Evolutionary conservation across 352 stramenopile species (phyloP).

Genomic region (Globisporangium spinosum): DNA sequence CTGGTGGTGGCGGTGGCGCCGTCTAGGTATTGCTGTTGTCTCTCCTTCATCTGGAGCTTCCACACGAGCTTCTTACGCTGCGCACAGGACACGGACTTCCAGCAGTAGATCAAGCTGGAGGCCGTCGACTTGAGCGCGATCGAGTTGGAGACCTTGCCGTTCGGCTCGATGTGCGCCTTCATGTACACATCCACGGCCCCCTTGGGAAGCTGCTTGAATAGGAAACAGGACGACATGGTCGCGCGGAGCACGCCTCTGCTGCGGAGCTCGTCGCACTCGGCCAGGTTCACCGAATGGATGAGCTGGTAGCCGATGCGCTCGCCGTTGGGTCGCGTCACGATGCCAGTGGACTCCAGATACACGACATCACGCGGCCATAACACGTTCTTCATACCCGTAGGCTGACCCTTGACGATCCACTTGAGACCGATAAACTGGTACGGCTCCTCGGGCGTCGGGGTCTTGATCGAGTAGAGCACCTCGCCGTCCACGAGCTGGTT

Average conservation of each 20-base stretch:
- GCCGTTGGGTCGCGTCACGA: constrained; percentile 29
- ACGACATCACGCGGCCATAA: constrained; percentile 37
- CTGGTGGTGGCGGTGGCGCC: not conserved
- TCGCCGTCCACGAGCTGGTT: constrained; percentile 49
- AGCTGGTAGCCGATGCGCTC: constrained; percentile 52
- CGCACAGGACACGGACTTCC: constrained; percentile 28
- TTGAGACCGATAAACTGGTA: constrained; percentile 49
- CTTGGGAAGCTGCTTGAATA: constrained; percentile 32
- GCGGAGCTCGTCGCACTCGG: constrained; percentile 28
- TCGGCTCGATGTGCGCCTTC: constrained; percentile 22
- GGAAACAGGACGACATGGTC: constrained; percentile 33
- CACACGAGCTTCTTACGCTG: constrained; percentile 37
- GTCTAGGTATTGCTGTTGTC: not conserved
- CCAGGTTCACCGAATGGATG: constrained; percentile 43
- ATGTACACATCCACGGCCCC: constrained; percentile 29
- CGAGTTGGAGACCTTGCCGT: constrained; percentile 19
- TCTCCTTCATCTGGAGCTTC: constrained; percentile 10
- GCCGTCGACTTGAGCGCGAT: constrained; percentile 23
- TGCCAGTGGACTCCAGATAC: constrained; percentile 24
- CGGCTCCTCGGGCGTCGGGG: constrained; percentile 31
- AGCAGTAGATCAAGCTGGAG: constrained; percentile 27
- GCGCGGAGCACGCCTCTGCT: constrained; percentile 34
- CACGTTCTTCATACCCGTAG: constrained; percentile 26
- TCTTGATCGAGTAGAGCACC: constrained; percentile 43
- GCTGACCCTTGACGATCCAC: constrained; percentile 36